phyloP scores from a whole-genome alignment of 352 stramenopile genomes.

The Elongisporangium senticosum region DNA sequence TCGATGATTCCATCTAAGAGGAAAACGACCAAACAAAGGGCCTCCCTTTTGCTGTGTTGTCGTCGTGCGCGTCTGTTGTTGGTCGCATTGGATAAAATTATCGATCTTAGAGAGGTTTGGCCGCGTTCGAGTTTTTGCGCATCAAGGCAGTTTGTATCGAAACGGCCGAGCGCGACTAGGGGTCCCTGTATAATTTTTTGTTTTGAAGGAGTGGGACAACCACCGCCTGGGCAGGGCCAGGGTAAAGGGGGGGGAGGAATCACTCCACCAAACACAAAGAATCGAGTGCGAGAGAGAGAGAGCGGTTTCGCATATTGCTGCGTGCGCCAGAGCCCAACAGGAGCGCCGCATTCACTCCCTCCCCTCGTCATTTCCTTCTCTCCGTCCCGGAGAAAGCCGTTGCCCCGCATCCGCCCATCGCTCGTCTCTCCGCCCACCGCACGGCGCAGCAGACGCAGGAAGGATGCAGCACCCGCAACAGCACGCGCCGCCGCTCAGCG shows the following conservation, averaged over 20 bases:
- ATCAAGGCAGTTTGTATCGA: neutral
- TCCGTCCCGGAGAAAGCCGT: neutral
- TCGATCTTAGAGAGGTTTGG: neutral
- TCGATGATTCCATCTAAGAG: neutral
- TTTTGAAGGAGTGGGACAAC: neutral
- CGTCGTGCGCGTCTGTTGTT: neutral
- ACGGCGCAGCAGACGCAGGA: neutral
- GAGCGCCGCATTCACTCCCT: neutral
- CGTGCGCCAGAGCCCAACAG: neutral
- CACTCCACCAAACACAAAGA: neutral
- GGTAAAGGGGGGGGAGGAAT: neutral
- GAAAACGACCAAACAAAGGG: neutral
- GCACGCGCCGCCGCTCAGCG: conserved; percentile 1
- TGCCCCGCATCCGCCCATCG: neutral
- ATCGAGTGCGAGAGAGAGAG: neutral
- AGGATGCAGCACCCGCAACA: neutral
- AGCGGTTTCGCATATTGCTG: neutral
- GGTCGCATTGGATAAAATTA: neutral
- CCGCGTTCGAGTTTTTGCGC: neutral
- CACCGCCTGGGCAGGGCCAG: neutral
- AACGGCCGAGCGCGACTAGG: neutral
- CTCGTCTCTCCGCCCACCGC: neutral
- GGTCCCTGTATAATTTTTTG: neutral
- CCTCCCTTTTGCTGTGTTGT: neutral
- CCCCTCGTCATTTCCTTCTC: neutral